Evolutionary conservation across 768 basidiomycete species (phyloP), one percentile per base, ranked within the genome.

Genomic region (Suillus occidentalis): DNA sequence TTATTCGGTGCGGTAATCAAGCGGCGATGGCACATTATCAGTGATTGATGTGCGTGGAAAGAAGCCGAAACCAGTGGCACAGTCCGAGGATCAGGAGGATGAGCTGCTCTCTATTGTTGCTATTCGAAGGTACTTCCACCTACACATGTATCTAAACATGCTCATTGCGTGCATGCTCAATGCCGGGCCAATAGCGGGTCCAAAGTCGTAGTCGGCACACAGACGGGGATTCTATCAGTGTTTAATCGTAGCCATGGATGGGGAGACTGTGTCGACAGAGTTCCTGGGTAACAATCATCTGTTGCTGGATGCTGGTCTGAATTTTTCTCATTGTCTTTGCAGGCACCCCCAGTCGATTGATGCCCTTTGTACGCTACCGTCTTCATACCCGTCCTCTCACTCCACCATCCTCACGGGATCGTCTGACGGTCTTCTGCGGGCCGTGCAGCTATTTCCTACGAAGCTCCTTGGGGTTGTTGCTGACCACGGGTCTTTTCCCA

Each of bases 61-160:
- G 69, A 92, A 92, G 70, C 67, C 82, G 14, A 85, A 89, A 59
- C 92, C 93, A 1, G 77, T 92, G 65, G 89, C 90, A 1, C 91
- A 95, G 62, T 97, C 94, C 18, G 95, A 97, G 73, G 93, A 97
- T 78, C 96, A 98, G 74, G 96, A 97, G 71, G 96, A 98, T 73
- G 96, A 98, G 71, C 79, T 97, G 52, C 82, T 98, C 10, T 94
- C 93, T 6, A 86, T 95, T 52, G 88, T 90, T 39, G 76, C 93
- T 18, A 95, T 98, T 75, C 93, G 91, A 81, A 86, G 88, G 89
- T 91, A 71, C 37, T 84, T 77, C 13, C n/a, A 8, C 22, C 43
- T 49, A 25, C 37, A 36, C 61, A 18, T 18, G 9, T 39, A 6
- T 40, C 16, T 58, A 58, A 40, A 58, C 39, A 40, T 58, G 25